Evolutionary conservation across 2,329 filamentous ascomycete genomes (phyloP).

Genomic region (Podosphaera xanthii): DNA sequence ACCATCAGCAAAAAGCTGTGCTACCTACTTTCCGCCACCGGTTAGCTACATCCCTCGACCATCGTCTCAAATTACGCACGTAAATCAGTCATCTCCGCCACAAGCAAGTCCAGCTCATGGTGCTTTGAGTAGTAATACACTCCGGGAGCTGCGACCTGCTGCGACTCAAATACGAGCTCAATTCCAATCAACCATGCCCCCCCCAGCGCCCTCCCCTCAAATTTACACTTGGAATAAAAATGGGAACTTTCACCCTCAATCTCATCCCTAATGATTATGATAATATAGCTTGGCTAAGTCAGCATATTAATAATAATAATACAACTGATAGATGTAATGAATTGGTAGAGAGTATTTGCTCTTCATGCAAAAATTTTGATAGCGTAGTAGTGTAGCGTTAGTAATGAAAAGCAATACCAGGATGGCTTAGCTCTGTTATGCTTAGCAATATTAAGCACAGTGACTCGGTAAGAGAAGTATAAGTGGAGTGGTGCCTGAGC

Average conservation of each 20-base stretch:
- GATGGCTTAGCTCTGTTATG: background rate
- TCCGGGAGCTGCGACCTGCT: conserved; percentile 6
- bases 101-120: background rate
- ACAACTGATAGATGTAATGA: background rate
- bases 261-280: background rate
- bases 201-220: background rate
- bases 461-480: no score
- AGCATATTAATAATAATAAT: background rate
- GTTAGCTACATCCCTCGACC: background rate
- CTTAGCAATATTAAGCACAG: no score
- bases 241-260: background rate
- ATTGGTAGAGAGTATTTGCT: background rate
- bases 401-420: background rate
- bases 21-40: background rate
- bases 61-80: background rate
- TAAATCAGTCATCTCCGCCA: background rate
- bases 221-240: background rate
- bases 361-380: background rate
- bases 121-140: background rate
- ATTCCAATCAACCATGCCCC: background rate
- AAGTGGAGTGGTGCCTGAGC: no score
- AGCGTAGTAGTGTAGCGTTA: background rate
- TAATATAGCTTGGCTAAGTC: background rate
- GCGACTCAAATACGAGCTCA: background rate
- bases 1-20: background rate